Conservation (phyloP, 2,329 filamentous ascomycete genomes). For the Colletotrichum lindemuthianum region DNA sequence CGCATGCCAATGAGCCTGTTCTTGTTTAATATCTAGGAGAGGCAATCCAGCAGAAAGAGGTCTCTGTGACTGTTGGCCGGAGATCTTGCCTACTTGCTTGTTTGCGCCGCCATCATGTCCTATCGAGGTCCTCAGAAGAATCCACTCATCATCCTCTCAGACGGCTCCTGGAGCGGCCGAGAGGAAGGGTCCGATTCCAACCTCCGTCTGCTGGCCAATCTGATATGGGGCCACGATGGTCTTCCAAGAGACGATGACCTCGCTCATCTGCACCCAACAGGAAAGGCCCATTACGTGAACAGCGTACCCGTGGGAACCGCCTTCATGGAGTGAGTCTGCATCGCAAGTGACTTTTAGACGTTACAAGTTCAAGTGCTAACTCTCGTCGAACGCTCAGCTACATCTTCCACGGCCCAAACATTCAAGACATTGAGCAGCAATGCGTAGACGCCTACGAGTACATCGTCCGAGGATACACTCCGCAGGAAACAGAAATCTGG, state of each 20-base stretch:
- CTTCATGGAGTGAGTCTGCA: constrained; percentile 15
- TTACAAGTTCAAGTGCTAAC: too few relatives aligned
- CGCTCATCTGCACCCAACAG: constrained; percentile 15
- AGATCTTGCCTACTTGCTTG: too few relatives aligned
- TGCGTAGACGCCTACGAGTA: constrained; percentile 37
- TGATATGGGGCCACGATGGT: constrained; percentile 30
- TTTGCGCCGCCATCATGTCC: constrained; percentile 6
- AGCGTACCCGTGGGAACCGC: constrained; percentile 16
- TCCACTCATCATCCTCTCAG: constrained; percentile 33
- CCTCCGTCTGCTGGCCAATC: constrained; percentile 35
- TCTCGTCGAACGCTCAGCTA: neutral
- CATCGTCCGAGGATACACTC: constrained; percentile 28
- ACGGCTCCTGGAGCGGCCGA: constrained; percentile 40
- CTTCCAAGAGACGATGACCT: constrained; percentile 13
- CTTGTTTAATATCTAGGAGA: too few relatives aligned
- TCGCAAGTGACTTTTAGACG: too few relatives aligned
- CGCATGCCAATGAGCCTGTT: too few relatives aligned
- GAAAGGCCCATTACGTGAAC: constrained; percentile 23
- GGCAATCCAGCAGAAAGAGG: too few relatives aligned
- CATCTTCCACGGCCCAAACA: constrained; percentile 12
- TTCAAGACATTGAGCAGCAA: constrained; percentile 28
- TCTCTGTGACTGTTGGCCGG: too few relatives aligned
- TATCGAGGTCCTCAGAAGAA: constrained; percentile 28
- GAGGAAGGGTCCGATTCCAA: constrained; percentile 36
- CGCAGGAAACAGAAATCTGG: constrained; percentile 38